A percentile compares a stretch with the other conserved stretches of the same genome.
These are phyloP conservation scores for Solanum dulcamara DNA, from an alignment of 257 asterid species.

Conservation along the genomic window DNA sequence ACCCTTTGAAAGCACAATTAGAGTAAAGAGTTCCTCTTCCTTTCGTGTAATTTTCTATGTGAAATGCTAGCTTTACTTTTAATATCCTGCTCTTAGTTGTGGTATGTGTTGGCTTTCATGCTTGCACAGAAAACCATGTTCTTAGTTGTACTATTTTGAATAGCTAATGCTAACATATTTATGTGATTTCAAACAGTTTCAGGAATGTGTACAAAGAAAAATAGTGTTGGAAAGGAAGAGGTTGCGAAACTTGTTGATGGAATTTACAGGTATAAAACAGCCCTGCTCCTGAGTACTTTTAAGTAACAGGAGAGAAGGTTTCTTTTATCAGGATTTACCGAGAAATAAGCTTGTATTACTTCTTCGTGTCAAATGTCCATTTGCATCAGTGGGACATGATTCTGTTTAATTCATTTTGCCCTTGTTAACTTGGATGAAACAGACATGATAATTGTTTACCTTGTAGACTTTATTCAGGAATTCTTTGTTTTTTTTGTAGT, in stretches of 20 bases:
- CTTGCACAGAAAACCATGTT: neutral
- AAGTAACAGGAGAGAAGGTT: neutral
- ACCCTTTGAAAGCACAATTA: neutral
- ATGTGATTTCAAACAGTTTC: neutral
- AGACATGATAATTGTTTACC: neutral
- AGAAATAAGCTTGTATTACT: neutral
- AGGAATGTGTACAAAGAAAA: neutral
- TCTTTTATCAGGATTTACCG: neutral
- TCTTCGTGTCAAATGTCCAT: neutral
- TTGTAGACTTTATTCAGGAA: neutral
- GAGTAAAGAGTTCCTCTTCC: neutral
- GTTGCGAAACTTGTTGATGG: constrained; percentile 4
- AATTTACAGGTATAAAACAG: constrained; percentile 1
- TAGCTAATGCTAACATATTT: neutral
- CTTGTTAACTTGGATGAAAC: neutral
- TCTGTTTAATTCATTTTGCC: neutral
- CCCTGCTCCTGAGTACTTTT: neutral
- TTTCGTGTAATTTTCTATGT: neutral
- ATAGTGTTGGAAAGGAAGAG: neutral
- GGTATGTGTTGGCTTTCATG: neutral
- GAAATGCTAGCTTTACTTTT: neutral
- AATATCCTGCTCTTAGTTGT: neutral
- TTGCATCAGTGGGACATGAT: neutral
- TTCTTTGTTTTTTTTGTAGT: neutral
- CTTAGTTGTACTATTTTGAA: neutral